phyloP scores from a whole-genome alignment of 768 basidiomycete species.

The Suillus decipiens region DNA sequence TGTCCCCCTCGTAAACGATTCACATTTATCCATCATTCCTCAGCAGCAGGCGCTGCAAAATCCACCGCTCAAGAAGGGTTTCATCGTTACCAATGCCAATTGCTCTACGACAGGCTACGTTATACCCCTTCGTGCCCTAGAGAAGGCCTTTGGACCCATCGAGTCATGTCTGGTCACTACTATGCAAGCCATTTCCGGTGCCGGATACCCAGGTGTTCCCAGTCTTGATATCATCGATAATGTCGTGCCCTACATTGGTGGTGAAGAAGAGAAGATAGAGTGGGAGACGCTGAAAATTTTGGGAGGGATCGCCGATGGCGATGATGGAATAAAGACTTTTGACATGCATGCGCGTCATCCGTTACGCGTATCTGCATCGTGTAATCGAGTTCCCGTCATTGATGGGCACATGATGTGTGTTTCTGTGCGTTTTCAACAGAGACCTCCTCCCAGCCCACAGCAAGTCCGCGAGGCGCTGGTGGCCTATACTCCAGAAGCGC shows the following conservation, averaged over 20 bases:
- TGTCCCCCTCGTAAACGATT: slow-evolving; percentile 93
- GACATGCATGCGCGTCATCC: slow-evolving; percentile 84
- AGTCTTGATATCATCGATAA: slow-evolving; percentile 94
- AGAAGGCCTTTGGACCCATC: slow-evolving; percentile 91
- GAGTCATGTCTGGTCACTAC: slow-evolving; percentile 91
- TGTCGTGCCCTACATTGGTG: slow-evolving; percentile 89
- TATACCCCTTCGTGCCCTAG: slow-evolving; percentile 88
- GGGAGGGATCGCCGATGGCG: slow-evolving; percentile 68
- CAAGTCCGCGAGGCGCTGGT: slow-evolving; percentile 82
- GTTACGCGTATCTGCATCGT: slow-evolving; percentile 87
- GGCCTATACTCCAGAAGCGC: slow-evolving; percentile 75
- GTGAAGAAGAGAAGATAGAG: slow-evolving; percentile 98
- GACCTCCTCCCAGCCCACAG: slow-evolving; percentile 84
- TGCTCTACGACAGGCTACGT: slow-evolving; percentile 95
- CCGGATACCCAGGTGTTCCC: slow-evolving; percentile 94
- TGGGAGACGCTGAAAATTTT: slow-evolving; percentile 99
- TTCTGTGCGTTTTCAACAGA: slow-evolving; percentile 76
- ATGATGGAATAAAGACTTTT: slow-evolving; percentile 61
- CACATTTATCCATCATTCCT: slow-evolving; percentile 79
- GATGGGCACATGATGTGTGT: slow-evolving; percentile 95
- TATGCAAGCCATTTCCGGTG: slow-evolving; percentile 97
- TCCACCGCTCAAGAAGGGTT: slow-evolving; percentile 76
- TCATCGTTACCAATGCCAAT: slow-evolving; percentile 98
- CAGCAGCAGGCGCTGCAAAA: slow-evolving; percentile 76
- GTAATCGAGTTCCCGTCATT: slow-evolving; percentile 93